Percentiles rank a stretch among this genome's conserved stretches.
These are phyloP conservation scores for Leccinum insigne DNA, from an alignment of 1,284 basidiomycete genomes.

Conservation along the genomic window DNA sequence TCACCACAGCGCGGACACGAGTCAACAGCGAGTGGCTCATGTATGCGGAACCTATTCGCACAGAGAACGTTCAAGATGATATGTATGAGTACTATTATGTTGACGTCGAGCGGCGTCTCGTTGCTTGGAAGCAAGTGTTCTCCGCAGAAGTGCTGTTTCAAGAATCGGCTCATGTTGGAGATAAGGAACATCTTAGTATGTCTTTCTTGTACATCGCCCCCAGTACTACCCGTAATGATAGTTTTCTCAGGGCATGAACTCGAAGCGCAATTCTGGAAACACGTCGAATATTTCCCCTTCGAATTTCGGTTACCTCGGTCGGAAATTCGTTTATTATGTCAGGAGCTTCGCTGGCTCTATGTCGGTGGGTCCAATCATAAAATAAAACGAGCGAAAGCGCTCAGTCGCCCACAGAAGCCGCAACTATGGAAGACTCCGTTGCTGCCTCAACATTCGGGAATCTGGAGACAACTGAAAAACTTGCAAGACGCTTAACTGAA, in stretches of 20 bases:
- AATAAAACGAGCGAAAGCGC: neutral
- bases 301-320: neutral
- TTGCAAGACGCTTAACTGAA: neutral
- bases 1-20: neutral
- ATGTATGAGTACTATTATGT: neutral
- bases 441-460: neutral
- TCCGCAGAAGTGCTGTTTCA: neutral
- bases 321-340: neutral
- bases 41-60: neutral
- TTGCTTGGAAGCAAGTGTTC: neutral
- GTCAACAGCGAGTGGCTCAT: neutral
- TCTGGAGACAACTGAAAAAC: neutral
- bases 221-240: neutral
- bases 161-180: neutral
- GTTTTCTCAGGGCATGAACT: neutral
- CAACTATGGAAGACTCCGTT: neutral
- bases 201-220: neutral
- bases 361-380: neutral
- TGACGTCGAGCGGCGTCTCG: neutral
- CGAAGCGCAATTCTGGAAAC: neutral
- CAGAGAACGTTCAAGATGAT: neutral
- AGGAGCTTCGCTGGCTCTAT: neutral
- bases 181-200: neutral
- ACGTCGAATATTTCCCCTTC: neutral
- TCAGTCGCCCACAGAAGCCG: neutral